phyloP scores from a whole-genome alignment of 2,329 filamentous ascomycete genomes.

The Paecilomyces niveus region DNA sequence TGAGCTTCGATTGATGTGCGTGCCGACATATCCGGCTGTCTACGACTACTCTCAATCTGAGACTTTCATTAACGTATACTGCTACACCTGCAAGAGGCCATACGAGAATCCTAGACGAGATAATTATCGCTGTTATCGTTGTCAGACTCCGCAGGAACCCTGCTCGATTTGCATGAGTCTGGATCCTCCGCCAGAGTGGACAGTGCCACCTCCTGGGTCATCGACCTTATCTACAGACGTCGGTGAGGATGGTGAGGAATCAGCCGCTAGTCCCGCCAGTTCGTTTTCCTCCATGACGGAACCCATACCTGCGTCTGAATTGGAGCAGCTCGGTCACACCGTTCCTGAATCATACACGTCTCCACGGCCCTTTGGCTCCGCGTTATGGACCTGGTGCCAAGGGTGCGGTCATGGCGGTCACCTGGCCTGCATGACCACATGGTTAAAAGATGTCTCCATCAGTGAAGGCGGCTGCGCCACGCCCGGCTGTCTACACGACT shows the following conservation, averaged over 20 bases:
- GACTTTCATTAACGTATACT: constrained; percentile 48
- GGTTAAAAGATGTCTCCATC: constrained; percentile 44
- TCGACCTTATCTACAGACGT: background rate
- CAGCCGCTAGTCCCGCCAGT: constrained; percentile 35
- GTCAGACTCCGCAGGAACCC: constrained; percentile 32
- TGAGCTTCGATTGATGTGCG: constrained; percentile 48
- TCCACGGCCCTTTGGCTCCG: constrained; percentile 24
- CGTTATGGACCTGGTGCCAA: constrained; percentile 52
- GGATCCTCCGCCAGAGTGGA: constrained; percentile 35
- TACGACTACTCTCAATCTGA: constrained; percentile 52
- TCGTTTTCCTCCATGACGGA: constrained; percentile 36
- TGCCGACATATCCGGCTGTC: constrained; percentile 48
- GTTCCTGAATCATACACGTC: constrained; percentile 15
- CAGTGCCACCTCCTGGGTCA: constrained; percentile 15
- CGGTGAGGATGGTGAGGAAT: constrained; percentile 7
- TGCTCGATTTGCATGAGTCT: constrained; percentile 37
- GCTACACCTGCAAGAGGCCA: constrained; percentile 50
- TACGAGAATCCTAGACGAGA: constrained; percentile 45
- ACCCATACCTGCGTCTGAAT: constrained; percentile 14
- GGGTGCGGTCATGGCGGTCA: constrained; percentile 57
- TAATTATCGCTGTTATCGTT: constrained; percentile 47
- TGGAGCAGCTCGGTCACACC: constrained; percentile 16
- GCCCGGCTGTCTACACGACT: constrained; percentile 54
- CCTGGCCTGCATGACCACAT: constrained; percentile 48
- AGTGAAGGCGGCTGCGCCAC: constrained; percentile 52